Percentiles rank a stretch among this genome's conserved stretches.
Conservation (phyloP, 1,284 basidiomycete species). For the Cystobasidium pallidum region DNA sequence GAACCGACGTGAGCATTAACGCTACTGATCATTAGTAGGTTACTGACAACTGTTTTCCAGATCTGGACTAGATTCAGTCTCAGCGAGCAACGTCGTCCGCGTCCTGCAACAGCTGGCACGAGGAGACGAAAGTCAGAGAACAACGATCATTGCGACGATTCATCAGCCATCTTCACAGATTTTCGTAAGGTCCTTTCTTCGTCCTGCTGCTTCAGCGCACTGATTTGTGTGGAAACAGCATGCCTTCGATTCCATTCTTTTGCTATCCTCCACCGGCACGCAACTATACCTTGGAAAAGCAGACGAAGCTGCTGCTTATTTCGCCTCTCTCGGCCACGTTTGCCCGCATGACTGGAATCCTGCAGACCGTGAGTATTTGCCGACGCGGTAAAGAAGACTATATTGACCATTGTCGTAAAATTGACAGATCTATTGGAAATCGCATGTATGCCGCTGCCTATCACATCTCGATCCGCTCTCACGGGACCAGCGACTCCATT, state of each 20-base stretch:
- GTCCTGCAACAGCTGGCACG: conserved; percentile 73
- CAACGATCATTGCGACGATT: conserved; percentile 81
- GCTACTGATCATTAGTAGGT: conserved; percentile 5
- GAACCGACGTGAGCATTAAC: conserved; percentile 63
- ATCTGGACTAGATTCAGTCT: conserved; percentile 79
- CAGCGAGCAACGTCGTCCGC: conserved; percentile 74
- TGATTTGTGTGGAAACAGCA: conserved; percentile 76
- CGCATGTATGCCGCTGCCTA: background rate
- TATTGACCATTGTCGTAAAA: background rate
- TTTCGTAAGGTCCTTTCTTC: conserved; percentile 8
- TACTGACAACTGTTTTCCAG: conserved; percentile 49
- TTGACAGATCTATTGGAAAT: conserved; percentile 18
- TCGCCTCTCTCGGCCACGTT: conserved; percentile 61
- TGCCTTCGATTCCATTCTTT: conserved; percentile 75
- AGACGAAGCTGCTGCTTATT: conserved; percentile 67
- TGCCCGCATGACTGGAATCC: conserved; percentile 78
- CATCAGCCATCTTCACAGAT: conserved; percentile 47
- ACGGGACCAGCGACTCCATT: conserved; percentile 12
- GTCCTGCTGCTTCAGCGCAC: conserved; percentile 53
- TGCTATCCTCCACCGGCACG: conserved; percentile 71
- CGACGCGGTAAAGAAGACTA: background rate
- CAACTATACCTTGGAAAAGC: conserved; percentile 80
- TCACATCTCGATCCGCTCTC: background rate
- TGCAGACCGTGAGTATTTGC: conserved; percentile 67
- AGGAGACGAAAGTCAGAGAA: conserved; percentile 59